Evolutionary conservation across 352 stramenopile species (phyloP).

Genomic region (Pythium plurisporium): DNA sequence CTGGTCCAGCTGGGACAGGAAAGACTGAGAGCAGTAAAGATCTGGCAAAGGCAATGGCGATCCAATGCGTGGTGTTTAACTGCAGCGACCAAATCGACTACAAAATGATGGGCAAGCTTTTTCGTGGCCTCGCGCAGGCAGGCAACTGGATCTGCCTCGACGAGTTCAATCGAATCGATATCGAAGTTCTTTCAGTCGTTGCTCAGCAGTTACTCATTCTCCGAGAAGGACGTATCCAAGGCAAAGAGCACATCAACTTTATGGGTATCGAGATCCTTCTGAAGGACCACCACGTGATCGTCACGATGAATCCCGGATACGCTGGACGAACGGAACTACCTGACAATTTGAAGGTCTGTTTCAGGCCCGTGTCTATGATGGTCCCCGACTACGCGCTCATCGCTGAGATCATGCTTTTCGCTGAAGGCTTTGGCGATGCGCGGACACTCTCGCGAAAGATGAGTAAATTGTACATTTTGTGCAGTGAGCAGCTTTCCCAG

Average conservation of each 20-base stretch:
- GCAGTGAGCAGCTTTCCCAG: slow-evolving; percentile 92
- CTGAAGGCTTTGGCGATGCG: slow-evolving; percentile 89
- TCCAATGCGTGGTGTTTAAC: slow-evolving; percentile 96
- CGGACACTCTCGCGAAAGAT: slow-evolving; percentile 89
- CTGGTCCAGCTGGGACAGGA: slow-evolving; percentile 92
- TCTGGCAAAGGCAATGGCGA: slow-evolving; percentile 91
- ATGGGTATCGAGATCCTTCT: slow-evolving; percentile 95
- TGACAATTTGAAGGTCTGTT: slow-evolving; percentile 92
- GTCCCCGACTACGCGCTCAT: slow-evolving; percentile 90
- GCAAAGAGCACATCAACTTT: slow-evolving; percentile 92
- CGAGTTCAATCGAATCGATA: slow-evolving; percentile 94
- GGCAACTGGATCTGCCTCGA: slow-evolving; percentile 90
- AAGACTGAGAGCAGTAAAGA: slow-evolving; percentile 97
- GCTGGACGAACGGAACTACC: slow-evolving; percentile 89
- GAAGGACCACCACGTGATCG: slow-evolving; percentile 95
- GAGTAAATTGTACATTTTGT: slow-evolving; percentile 88
- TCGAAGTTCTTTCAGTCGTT: slow-evolving; percentile 94
- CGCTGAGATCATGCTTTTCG: slow-evolving; percentile 92
- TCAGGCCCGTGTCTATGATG: slow-evolving; percentile 92
- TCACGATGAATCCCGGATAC: slow-evolving; percentile 95
- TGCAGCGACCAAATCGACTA: slow-evolving; percentile 96
- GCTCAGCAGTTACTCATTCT: slow-evolving; percentile 87
- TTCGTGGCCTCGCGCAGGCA: slow-evolving; percentile 88
- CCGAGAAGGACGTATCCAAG: slow-evolving; percentile 71
- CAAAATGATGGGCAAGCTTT: slow-evolving; percentile 97